These are phyloP conservation scores for Asterochloris sp. DNA, from an alignment of 139 green algal species.

Conservation along the genomic window DNA sequence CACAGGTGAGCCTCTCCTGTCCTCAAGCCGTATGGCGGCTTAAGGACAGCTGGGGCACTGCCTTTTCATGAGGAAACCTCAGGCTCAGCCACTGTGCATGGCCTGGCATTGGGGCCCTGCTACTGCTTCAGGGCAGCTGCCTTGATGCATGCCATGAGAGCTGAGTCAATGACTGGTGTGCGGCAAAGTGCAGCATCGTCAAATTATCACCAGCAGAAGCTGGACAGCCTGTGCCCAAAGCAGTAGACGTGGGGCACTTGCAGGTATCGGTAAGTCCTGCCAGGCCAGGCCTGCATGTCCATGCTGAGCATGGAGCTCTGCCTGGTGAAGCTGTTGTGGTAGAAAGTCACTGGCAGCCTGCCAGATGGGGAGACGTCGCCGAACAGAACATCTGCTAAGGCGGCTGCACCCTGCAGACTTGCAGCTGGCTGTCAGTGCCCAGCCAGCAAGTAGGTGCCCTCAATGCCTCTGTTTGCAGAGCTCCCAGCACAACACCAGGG, in stretches of 20 bases:
- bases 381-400: slow-evolving; percentile 36
- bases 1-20: too few species aligned
- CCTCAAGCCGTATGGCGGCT: too few species aligned
- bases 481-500: background rate
- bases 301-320: slow-evolving; percentile 28
- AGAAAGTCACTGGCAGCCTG: slow-evolving; percentile 31
- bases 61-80: too few species aligned
- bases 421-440: too few species aligned
- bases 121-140: too few species aligned
- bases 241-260: slow-evolving; percentile 5
- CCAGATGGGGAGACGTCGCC: slow-evolving; percentile 25
- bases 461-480: background rate
- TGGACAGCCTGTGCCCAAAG: background rate
- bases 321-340: slow-evolving; percentile 32
- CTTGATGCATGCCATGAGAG: too few species aligned
- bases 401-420: slow-evolving; percentile 22
- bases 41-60: too few species aligned
- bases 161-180: too few species aligned
- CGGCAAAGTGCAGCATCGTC: too few species aligned
- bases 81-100: too few species aligned
- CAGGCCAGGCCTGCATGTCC: slow-evolving; percentile 28
- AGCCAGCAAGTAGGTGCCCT: background rate
- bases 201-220: too few species aligned
- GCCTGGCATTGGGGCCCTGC: too few species aligned
- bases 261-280: slow-evolving; percentile 26